Evolutionary conservation across 352 stramenopile genomes (phyloP), one percentile per base, ranked within the genome.

Genomic region (Pythium rishiriense): DNA sequence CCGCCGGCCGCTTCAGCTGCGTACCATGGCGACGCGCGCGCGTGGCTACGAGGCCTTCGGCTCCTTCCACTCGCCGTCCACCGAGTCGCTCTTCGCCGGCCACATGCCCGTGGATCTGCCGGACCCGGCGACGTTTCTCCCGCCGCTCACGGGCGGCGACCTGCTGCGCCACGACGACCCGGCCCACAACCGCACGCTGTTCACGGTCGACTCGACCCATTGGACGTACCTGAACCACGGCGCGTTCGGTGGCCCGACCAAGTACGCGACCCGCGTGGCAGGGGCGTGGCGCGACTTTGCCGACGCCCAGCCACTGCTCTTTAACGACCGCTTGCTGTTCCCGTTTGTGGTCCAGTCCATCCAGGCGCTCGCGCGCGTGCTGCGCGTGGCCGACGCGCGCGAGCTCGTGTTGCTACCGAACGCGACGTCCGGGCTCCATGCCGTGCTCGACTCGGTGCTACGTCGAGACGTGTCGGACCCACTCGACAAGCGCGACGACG

Each of bases 211-310:
- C 41, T 69, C 87, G 10, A 19, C 68, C 0, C 67, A 49, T 15
- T 98, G 91, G 91, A 96, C 85, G 33, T 98, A 97, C 69, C 62
- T 98, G 10, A 98, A 98, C 73, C 96, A 98, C 68, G 94, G 94
- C 33, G 93, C 94, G 1, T 98, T 98, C 65, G 94, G 94, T 10
- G 86, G 84, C 0, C 70, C 92, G 0, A 84, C 93, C 4, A 68
- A 69, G 26, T 79, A 87, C 24, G 91, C 90, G 14, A 76, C 77
- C 39, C 58, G 82, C 26, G 84, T 92, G 2, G 87, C 88, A 3
- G 46, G 68, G 12, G 68, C 76, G 19, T 98, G 96, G 96, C 78
- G 90, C 1, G 69, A 69, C 1, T 67, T 87, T 28, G 75, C 90
- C 0, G 93, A 98, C 73, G 67, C 66, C 5, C 93, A 98, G 72